Conservation (phyloP, 805 yeast genomes). For the Saccharomycopsis oosterbeekiorum region DNA sequence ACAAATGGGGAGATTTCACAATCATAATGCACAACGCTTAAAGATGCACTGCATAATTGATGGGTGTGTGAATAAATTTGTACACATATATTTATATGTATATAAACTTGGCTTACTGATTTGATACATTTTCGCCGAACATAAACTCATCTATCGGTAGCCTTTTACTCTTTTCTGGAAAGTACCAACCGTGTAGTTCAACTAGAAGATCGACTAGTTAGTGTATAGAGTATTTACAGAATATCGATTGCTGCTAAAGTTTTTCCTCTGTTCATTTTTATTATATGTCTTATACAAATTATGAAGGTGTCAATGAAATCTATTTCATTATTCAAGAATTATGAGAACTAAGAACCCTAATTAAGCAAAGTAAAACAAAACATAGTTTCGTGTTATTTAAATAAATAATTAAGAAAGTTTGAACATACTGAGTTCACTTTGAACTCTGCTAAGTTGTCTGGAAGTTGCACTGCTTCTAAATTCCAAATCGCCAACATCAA, state of each 20-base stretch:
- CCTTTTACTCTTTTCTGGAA: background rate
- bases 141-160: background rate
- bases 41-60: too few species aligned
- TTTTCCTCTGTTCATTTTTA: too few species aligned
- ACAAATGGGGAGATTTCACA: too few species aligned
- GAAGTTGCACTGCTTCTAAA: slow-evolving; percentile 36
- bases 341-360: too few species aligned
- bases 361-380: too few species aligned
- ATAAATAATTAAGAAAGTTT: background rate
- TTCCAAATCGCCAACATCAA: slow-evolving; percentile 60
- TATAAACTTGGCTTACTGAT: too few species aligned
- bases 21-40: too few species aligned
- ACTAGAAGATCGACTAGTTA: background rate
- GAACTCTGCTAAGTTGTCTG: slow-evolving; percentile 15
- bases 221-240: background rate
- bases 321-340: too few species aligned
- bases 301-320: too few species aligned
- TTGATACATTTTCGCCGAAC: too few species aligned
- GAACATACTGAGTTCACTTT: slow-evolving; percentile 6
- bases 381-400: background rate
- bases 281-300: too few species aligned
- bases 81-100: too few species aligned
- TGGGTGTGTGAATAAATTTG: background rate
- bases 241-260: background rate
- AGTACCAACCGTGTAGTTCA: background rate